Evolutionary conservation across 352 stramenopile genomes (phyloP).

Genomic region (Phytophthora pluvialis): DNA sequence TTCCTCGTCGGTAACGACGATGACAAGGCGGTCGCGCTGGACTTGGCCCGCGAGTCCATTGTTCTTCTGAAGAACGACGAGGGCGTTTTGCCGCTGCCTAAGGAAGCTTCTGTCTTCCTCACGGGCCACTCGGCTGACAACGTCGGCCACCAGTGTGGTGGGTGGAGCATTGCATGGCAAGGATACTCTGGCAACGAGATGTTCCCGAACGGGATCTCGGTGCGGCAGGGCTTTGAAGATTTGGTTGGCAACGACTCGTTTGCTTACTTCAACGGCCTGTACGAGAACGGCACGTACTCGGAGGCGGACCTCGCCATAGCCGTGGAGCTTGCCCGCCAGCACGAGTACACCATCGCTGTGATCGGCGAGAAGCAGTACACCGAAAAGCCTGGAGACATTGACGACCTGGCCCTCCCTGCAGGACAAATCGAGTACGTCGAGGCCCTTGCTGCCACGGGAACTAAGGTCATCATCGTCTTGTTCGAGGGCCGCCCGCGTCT

Average conservation of each 20-base stretch:
- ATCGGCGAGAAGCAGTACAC: slow-evolving; percentile 82
- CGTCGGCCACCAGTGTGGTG: slow-evolving; percentile 67
- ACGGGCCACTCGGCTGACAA: slow-evolving; percentile 66
- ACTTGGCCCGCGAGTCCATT: slow-evolving; percentile 74
- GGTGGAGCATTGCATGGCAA: slow-evolving; percentile 87
- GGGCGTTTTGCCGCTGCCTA: slow-evolving; percentile 47
- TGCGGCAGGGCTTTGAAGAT: slow-evolving; percentile 55
- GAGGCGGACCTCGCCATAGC: slow-evolving; percentile 50
- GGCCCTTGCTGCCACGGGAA: slow-evolving; percentile 62
- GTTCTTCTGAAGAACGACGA: slow-evolving; percentile 81
- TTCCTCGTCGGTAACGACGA: slow-evolving; percentile 45
- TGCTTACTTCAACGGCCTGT: slow-evolving; percentile 60
- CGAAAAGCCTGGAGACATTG: slow-evolving; percentile 85
- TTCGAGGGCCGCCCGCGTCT: slow-evolving; percentile 83
- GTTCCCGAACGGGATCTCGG: slow-evolving; percentile 55
- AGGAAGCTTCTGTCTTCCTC: slow-evolving; percentile 51
- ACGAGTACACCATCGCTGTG: slow-evolving; percentile 67
- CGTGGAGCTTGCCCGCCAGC: slow-evolving; percentile 48
- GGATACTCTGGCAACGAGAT: slow-evolving; percentile 66
- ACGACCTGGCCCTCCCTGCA: slow-evolving; percentile 63
- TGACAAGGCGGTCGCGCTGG: slow-evolving; percentile 56
- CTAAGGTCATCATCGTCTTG: slow-evolving; percentile 82
- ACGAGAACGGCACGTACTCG: slow-evolving; percentile 56
- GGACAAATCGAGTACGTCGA: slow-evolving; percentile 80
- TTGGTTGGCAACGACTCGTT: slow-evolving; percentile 33